Conservation (phyloP, 2,329 filamentous ascomycete species). For the Rhinocladiella mackenziei region DNA sequence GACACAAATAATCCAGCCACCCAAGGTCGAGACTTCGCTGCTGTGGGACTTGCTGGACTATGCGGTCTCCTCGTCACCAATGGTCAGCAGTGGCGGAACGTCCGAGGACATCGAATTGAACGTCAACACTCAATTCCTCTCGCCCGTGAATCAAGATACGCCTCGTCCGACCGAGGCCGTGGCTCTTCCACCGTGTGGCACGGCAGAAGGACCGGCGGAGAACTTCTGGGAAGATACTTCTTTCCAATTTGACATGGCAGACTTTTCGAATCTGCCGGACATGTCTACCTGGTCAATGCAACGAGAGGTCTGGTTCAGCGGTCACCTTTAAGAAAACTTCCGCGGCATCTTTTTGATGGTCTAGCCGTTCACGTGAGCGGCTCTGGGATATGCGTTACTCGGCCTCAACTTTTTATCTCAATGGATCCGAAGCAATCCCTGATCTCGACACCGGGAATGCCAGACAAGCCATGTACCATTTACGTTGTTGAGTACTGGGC, state of each 20-base stretch:
- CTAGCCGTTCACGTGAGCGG: neutral
- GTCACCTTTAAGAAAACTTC: slow-evolving; percentile 11
- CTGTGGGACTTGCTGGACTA: slow-evolving; percentile 27
- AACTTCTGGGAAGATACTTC: slow-evolving; percentile 17
- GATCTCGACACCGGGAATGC: too few species aligned
- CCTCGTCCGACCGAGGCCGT: neutral
- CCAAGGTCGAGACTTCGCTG: slow-evolving; percentile 22
- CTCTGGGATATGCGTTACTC: too few species aligned
- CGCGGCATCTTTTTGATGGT: neutral
- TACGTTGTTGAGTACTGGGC: too few species aligned
- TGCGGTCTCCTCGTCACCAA: slow-evolving; percentile 21
- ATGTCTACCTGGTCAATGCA: slow-evolving; percentile 13
- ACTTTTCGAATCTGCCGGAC: slow-evolving; percentile 19
- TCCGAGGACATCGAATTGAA: slow-evolving; percentile 22
- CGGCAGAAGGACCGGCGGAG: neutral
- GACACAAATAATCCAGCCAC: slow-evolving; percentile 6
- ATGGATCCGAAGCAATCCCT: too few species aligned
- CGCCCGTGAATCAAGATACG: slow-evolving; percentile 16
- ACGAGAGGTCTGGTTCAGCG: slow-evolving; percentile 14
- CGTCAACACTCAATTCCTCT: slow-evolving; percentile 26
- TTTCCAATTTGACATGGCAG: slow-evolving; percentile 21
- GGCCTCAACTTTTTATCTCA: too few species aligned
- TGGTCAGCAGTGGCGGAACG: slow-evolving; percentile 8
- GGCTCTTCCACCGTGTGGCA: neutral
- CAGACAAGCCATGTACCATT: too few species aligned